These are phyloP conservation scores for Helenozyma baotianmanensis DNA, from an alignment of 805 yeast genomes.

Conservation along the genomic window DNA sequence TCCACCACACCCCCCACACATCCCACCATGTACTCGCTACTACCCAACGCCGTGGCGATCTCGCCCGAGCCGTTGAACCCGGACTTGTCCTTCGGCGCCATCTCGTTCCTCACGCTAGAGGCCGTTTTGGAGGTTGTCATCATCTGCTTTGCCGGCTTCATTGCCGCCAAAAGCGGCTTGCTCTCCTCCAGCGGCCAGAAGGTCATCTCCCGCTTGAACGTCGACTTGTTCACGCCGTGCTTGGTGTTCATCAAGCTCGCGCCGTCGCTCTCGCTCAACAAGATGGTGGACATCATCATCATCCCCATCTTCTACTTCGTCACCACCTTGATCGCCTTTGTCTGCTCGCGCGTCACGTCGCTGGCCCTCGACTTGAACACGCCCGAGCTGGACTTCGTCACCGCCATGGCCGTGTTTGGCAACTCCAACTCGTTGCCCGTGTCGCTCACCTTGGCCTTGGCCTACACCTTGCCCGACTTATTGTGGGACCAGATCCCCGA, in stretches of 20 bases:
- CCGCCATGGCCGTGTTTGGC: slow-evolving; percentile 96
- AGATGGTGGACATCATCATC: slow-evolving; percentile 72
- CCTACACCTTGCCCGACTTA: slow-evolving; percentile 70
- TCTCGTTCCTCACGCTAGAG: slow-evolving; percentile 73
- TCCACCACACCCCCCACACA: too few species aligned
- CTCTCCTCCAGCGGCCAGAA: slow-evolving; percentile 73
- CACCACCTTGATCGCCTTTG: slow-evolving; percentile 71
- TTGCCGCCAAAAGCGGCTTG: slow-evolving; percentile 72
- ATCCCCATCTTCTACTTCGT: slow-evolving; percentile 83
- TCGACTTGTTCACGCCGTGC: slow-evolving; percentile 92
- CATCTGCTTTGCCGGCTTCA: slow-evolving; percentile 79
- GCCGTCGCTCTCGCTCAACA: slow-evolving; percentile 63
- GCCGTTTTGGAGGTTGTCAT: slow-evolving; percentile 89
- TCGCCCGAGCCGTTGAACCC: slow-evolving; percentile 12
- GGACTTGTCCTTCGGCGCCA: slow-evolving; percentile 36
- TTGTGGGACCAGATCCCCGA: slow-evolving; percentile 70
- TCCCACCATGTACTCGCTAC: slow-evolving; percentile 6
- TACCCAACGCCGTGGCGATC: slow-evolving; percentile 3
- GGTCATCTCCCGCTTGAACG: slow-evolving; percentile 71
- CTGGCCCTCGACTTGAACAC: slow-evolving; percentile 53
- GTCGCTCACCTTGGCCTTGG: slow-evolving; percentile 74
- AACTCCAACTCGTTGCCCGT: slow-evolving; percentile 95
- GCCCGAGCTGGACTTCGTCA: slow-evolving; percentile 83
- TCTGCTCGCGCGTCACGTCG: slow-evolving; percentile 56
- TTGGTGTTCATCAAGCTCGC: slow-evolving; percentile 81